These are phyloP conservation scores for Penicillium lagena DNA, from an alignment of 495 filamentous ascomycete genomes.

Conservation along the genomic window DNA sequence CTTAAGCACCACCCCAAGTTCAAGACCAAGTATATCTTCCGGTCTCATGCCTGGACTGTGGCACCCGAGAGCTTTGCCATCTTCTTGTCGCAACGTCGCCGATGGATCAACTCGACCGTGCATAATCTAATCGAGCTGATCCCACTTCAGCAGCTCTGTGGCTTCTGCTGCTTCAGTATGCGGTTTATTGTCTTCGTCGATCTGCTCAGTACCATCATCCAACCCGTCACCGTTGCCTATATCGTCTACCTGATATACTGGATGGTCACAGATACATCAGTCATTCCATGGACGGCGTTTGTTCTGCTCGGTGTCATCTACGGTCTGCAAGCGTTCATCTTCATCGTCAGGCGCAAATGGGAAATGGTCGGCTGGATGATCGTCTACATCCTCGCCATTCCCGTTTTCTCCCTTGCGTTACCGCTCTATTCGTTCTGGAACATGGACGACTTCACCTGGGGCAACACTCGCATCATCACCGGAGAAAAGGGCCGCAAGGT, in stretches of 20 bases:
- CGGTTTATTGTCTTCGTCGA: constrained; percentile 96
- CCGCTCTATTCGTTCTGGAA: constrained; percentile 98
- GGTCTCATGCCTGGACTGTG: constrained; percentile 90
- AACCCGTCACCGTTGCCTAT: constrained; percentile 89
- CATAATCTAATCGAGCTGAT: constrained; percentile 97
- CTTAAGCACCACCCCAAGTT: constrained; percentile 87
- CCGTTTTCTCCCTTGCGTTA: constrained; percentile 84
- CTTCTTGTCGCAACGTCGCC: constrained; percentile 94
- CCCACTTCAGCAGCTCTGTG: constrained; percentile 86
- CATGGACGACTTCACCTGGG: constrained; percentile 99
- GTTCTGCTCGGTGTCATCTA: constrained; percentile 90
- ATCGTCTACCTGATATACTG: constrained; percentile 82
- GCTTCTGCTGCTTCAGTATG: constrained; percentile 99
- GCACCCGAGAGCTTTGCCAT: constrained; percentile 90
- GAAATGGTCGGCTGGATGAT: constrained; percentile 99
- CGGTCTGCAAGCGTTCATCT: constrained; percentile 94
- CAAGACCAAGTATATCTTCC: constrained; percentile 96
- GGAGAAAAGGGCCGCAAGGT: constrained; percentile 90
- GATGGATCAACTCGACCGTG: constrained; percentile 99
- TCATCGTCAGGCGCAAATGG: constrained; percentile 93
- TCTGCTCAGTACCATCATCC: constrained; percentile 82
- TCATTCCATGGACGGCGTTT: constrained; percentile 77
- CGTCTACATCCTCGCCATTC: constrained; percentile 86
- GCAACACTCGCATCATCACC: constrained; percentile 96
- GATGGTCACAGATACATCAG: constrained; percentile 49